These are phyloP conservation scores for Talaromyces adpressus DNA, from an alignment of 495 filamentous ascomycete species.

Conservation along the genomic window DNA sequence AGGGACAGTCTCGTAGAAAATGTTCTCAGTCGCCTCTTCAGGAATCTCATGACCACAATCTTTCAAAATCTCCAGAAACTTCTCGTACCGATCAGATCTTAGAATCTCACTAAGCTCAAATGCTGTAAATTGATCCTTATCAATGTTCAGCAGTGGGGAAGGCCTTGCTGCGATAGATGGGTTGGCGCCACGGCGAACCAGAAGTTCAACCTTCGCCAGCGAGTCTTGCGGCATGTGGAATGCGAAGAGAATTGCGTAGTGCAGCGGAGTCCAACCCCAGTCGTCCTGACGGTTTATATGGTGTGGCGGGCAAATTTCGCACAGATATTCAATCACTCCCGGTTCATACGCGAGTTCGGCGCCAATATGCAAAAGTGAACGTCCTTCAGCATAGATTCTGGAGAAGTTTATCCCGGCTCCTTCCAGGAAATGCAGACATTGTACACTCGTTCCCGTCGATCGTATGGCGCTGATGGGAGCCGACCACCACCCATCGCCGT, in stretches of 20 bases:
- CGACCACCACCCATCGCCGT: background rate
- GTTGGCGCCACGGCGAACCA: background rate
- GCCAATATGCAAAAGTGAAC: background rate
- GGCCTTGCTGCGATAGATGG: background rate
- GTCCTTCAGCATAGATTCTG: background rate
- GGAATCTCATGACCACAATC: background rate
- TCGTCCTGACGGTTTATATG: background rate
- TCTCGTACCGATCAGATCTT: background rate
- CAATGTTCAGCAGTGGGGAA: background rate
- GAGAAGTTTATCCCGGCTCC: background rate
- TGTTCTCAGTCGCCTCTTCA: background rate
- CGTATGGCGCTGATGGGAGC: background rate
- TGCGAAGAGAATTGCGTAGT: background rate
- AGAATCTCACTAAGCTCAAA: background rate
- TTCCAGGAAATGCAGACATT: background rate
- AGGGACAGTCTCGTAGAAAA: background rate
- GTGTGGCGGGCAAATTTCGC: background rate
- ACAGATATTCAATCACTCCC: background rate
- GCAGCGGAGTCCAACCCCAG: background rate
- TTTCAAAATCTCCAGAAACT: background rate
- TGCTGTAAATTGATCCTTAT: background rate
- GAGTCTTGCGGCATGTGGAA: background rate
- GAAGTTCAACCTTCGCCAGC: background rate
- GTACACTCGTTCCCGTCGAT: background rate
- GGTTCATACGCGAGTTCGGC: background rate